Conservation (phyloP, 129 eudicot genomes). For the Chrysanthemum makinoi region DNA sequence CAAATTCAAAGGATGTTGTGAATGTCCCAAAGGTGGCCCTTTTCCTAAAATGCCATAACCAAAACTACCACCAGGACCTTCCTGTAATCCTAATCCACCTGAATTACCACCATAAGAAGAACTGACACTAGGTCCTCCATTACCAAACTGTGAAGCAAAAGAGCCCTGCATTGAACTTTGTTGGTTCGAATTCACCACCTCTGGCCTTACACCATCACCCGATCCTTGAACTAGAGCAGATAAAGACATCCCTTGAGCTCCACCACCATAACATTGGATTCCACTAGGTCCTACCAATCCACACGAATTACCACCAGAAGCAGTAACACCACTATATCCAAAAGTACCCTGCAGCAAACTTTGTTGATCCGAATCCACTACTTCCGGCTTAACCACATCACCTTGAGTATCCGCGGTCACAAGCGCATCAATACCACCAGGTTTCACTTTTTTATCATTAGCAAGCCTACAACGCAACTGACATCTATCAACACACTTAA, state of each 20-base stretch:
- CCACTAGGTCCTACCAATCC: too few relatives aligned
- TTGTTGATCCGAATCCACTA: too few relatives aligned
- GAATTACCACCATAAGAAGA: constrained; percentile 38
- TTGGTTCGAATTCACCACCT: constrained; percentile 28
- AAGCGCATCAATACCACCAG: too few relatives aligned
- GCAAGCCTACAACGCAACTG: constrained; percentile 55
- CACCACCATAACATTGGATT: too few relatives aligned
- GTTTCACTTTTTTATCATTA: background rate
- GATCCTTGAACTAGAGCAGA: constrained; percentile 13
- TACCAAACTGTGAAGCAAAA: constrained; percentile 42
- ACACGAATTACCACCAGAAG: background rate
- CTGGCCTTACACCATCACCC: background rate
- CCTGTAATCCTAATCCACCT: constrained; percentile 32
- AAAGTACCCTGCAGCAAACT: too few relatives aligned
- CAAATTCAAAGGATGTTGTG: constrained; percentile 20
- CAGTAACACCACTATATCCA: background rate
- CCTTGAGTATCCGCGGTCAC: too few relatives aligned
- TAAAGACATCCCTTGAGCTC: too few relatives aligned
- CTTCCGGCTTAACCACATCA: too few relatives aligned
- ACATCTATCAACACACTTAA: constrained; percentile 25
- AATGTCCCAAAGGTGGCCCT: constrained; percentile 11
- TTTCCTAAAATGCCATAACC: constrained; percentile 34
- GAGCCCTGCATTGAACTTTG: constrained; percentile 25
- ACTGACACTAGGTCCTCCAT: constrained; percentile 40
- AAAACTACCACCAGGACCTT: constrained; percentile 37